Base-by-base conservation (phyloP, 2,329 filamentous ascomycete species). In the Pyrenochaeta sp. region DNA sequence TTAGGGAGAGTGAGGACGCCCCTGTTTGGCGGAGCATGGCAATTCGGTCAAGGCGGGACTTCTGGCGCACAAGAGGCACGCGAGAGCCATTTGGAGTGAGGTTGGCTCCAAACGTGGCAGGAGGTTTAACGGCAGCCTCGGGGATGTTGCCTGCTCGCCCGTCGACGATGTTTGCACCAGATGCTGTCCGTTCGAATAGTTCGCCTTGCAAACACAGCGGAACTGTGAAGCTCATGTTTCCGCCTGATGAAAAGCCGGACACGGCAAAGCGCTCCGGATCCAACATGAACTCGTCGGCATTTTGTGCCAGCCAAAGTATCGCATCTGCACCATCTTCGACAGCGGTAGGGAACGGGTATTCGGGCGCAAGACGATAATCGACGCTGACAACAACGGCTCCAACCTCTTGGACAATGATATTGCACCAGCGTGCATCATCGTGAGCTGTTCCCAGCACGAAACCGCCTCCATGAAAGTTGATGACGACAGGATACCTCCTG, bases 391-490 rank as follows among this genome's bases (percentile, higher is more conserved):
- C 81, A 4, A 88, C 81, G 3, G 85, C 85, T 40, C 79, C 78
- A 12, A 83, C 79, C 51, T 86, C 75, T 2, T 82, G 66, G n/a
- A 86, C 77, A 2, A 87, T 82, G 6, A 79, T 79, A 20, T 78
- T 77, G 36, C 82, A 82, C 85, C 85, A 88, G 51, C 85, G 79
- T 39, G 81, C 80, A 72, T 89, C 86, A 64, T 89, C 86, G 14
- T 81, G 83, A 7, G 85, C 80, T 4, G 77, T 79, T 4, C 86
- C 86, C 5, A 88, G 71, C 0, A 83, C 85, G 69, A 88, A 88
- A 1, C 86, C 86, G 37, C 86, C 86, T 14, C 86, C 85, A 58
- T 88, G 86, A 61, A 87, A 87, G 64, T 87, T 87, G 61, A 88
- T 81, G 2, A 87, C 79, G 3, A 85, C 82, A 0, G 85, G 85